A percentile compares a stretch with the other conserved stretches of the same genome.
phyloP scores from a whole-genome alignment of 2,329 filamentous ascomycete species.

The Venturia pyrina region DNA sequence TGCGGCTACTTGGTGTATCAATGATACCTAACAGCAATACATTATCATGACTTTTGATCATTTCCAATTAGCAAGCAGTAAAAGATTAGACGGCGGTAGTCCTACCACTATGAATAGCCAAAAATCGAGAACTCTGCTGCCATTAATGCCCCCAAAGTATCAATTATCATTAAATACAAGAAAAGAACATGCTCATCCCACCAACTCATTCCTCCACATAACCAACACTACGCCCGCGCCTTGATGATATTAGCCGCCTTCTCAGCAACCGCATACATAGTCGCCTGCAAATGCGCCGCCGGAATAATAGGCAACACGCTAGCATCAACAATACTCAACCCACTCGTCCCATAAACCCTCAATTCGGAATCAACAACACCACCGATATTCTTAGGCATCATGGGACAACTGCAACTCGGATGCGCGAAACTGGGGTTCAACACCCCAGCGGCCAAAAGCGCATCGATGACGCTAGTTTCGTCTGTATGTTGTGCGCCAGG shows the following conservation, averaged over 20 bases:
- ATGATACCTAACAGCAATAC: too few species aligned
- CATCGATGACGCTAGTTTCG: not conserved
- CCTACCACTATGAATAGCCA: too few species aligned
- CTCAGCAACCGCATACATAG: constrained; percentile 1
- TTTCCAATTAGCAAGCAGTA: too few species aligned
- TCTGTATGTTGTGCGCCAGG: not conserved
- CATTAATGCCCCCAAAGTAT: too few species aligned
- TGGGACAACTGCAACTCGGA: constrained; percentile 22
- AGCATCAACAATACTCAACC: constrained; percentile 29
- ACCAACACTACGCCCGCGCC: not conserved
- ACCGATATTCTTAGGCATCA: constrained; percentile 21
- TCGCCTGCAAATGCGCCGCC: not conserved
- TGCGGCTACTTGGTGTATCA: too few species aligned
- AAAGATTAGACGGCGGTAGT: too few species aligned
- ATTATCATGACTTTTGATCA: too few species aligned
- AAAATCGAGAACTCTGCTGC: too few species aligned
- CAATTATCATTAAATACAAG: too few species aligned
- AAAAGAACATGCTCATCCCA: too few species aligned
- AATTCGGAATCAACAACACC: constrained; percentile 14
- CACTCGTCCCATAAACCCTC: constrained; percentile 25
- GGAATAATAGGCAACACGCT: constrained; percentile 20
- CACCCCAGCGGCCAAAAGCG: not conserved
- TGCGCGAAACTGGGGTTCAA: constrained; percentile 14
- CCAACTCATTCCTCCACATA: not conserved
- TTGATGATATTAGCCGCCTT: not conserved